phyloP scores from a whole-genome alignment of 306 rosid genomes.

The Quercus dentata region DNA sequence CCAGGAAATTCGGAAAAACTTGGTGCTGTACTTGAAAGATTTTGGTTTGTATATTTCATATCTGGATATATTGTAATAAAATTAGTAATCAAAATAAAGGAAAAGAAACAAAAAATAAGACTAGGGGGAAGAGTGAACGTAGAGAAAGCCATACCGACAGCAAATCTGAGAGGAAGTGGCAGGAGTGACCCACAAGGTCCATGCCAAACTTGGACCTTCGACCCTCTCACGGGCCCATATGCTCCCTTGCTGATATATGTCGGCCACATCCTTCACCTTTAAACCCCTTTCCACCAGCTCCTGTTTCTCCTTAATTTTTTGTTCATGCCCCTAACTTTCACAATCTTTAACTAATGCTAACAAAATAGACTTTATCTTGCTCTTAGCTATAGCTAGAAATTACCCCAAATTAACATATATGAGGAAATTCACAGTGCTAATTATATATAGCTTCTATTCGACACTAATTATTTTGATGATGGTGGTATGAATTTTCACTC shows the following conservation, averaged over 20 bases:
- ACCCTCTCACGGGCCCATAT: conserved; percentile 50
- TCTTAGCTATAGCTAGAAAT: conserved; percentile 11
- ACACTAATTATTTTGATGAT: background rate
- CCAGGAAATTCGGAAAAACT: too few species aligned
- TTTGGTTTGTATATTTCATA: too few species aligned
- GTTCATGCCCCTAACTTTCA: background rate
- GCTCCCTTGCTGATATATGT: conserved; percentile 43
- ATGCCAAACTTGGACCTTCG: conserved; percentile 21
- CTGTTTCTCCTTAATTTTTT: conserved; percentile 16
- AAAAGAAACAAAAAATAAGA: conserved; percentile 6
- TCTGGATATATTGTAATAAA: too few species aligned
- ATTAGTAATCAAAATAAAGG: background rate
- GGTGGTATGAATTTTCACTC: conserved; percentile 15
- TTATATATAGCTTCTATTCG: background rate
- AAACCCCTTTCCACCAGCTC: conserved; percentile 2
- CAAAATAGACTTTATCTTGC: conserved; percentile 2
- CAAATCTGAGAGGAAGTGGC: conserved; percentile 51
- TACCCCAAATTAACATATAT: conserved; percentile 32
- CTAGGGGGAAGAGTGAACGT: conserved; percentile 2
- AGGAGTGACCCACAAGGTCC: conserved; percentile 51
- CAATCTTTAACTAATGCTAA: conserved; percentile 8
- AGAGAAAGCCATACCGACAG: conserved; percentile 55
- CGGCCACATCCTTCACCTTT: conserved; percentile 47
- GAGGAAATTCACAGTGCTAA: conserved; percentile 3
- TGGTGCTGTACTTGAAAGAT: too few species aligned